Conservation (phyloP, 2,329 filamentous ascomycete genomes). For the Clarireedia sp. region DNA sequence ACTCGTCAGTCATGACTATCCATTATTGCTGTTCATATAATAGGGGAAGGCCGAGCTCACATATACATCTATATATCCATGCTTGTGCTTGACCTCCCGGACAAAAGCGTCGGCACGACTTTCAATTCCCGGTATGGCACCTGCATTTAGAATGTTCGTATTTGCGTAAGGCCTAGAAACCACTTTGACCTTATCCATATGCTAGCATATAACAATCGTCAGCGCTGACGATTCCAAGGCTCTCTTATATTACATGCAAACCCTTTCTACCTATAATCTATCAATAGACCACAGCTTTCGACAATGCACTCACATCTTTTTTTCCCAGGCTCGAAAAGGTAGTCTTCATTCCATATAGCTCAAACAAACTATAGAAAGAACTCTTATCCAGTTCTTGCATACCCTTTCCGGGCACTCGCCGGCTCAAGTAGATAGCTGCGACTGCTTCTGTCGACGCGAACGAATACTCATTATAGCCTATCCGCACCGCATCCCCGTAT, state of each 20-base stretch:
- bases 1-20: no score
- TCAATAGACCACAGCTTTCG: neutral
- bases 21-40: neutral
- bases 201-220: constrained; percentile 45
- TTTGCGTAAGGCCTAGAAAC: constrained; percentile 63
- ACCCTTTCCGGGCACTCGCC: constrained; percentile 29
- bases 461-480: constrained; percentile 51
- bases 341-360: constrained; percentile 36
- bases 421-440: constrained; percentile 54
- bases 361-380: constrained; percentile 55
- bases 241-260: neutral
- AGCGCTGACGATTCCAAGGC: neutral
- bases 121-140: constrained; percentile 48
- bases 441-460: constrained; percentile 49
- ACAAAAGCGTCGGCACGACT: constrained; percentile 49
- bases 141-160: constrained; percentile 52
- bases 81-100: constrained; percentile 40
- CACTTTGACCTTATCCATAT: constrained; percentile 54
- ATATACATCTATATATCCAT: constrained; percentile 50
- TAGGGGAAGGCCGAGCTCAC: neutral
- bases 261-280: no score
- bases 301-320: constrained; percentile 15
- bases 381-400: constrained; percentile 42
- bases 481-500: constrained; percentile 50
- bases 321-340: constrained; percentile 32